These are phyloP conservation scores for Dichotomocladium elegans DNA, from an alignment of 371 early-diverging fungal species.

Conservation along the genomic window DNA sequence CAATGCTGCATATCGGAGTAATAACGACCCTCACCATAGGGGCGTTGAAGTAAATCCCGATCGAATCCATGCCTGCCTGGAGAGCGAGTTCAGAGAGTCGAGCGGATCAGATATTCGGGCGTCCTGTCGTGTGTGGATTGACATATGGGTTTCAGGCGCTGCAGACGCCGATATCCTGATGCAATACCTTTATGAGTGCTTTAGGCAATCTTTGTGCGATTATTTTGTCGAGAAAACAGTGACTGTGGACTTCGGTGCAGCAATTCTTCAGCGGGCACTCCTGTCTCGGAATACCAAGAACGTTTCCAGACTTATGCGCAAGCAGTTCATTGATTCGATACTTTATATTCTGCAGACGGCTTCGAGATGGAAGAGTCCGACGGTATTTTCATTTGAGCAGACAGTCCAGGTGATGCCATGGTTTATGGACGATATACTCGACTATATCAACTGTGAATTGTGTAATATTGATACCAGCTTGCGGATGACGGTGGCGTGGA, in stretches of 20 bases:
- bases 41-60: slow-evolving; percentile 34
- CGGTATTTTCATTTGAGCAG: slow-evolving; percentile 52
- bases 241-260: slow-evolving; percentile 32
- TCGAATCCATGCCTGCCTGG: slow-evolving; percentile 23
- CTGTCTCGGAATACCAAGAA: slow-evolving; percentile 11
- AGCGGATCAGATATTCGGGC: background rate
- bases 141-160: slow-evolving; percentile 70
- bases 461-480: slow-evolving; percentile 27
- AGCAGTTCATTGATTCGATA: slow-evolving; percentile 53
- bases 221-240: slow-evolving; percentile 69
- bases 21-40: background rate
- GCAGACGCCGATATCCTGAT: slow-evolving; percentile 55
- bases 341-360: slow-evolving; percentile 49
- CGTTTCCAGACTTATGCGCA: slow-evolving; percentile 25
- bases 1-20: no score
- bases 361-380: slow-evolving; percentile 50
- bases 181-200: slow-evolving; percentile 54
- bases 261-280: slow-evolving; percentile 11
- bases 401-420: slow-evolving; percentile 30
- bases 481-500: slow-evolving; percentile 38
- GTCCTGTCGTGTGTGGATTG: slow-evolving; percentile 51
- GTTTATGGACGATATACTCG: slow-evolving; percentile 42
- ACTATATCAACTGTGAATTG: slow-evolving; percentile 30
- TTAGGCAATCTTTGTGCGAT: slow-evolving; percentile 64
- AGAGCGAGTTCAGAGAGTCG: slow-evolving; percentile 31